These are phyloP conservation scores for Solanum hybrid DNA, from an alignment of 305 asterid species.

Conservation along the genomic window DNA sequence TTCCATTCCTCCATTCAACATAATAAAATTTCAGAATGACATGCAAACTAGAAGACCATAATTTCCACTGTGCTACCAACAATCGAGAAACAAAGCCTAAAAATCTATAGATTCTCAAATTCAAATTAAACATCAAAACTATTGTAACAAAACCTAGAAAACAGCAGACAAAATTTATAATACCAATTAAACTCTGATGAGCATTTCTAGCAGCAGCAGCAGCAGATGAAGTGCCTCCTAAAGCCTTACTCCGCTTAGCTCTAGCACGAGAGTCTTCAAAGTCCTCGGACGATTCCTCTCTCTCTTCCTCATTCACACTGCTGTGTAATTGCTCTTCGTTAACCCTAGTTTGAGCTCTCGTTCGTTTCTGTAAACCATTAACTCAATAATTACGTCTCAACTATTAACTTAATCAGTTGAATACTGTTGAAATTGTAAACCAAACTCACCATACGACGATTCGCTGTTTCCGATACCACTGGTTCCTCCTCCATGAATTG, in stretches of 20 bases:
- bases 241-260: constrained; percentile 52
- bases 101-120: neutral
- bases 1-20: neutral
- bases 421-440: neutral
- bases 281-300: constrained; percentile 73
- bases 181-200: constrained; percentile 61
- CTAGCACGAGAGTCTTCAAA: constrained; percentile 55
- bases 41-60: neutral
- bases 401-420: neutral
- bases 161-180: neutral
- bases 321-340: constrained; percentile 27
- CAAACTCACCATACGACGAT: constrained; percentile 69
- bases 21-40: neutral
- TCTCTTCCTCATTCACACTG: constrained; percentile 56
- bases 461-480: constrained; percentile 30
- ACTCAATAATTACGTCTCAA: constrained; percentile 17
- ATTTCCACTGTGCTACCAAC: neutral
- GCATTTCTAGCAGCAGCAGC: constrained; percentile 5
- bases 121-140: neutral
- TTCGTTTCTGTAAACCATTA: constrained; percentile 46
- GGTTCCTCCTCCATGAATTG: constrained; percentile 24
- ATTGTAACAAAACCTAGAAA: neutral
- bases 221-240: constrained; percentile 48
- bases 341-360: constrained; percentile 52
- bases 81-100: neutral